phyloP scores from a whole-genome alignment of 192 early-diverging fungal species.

The Coemansia sp. region DNA sequence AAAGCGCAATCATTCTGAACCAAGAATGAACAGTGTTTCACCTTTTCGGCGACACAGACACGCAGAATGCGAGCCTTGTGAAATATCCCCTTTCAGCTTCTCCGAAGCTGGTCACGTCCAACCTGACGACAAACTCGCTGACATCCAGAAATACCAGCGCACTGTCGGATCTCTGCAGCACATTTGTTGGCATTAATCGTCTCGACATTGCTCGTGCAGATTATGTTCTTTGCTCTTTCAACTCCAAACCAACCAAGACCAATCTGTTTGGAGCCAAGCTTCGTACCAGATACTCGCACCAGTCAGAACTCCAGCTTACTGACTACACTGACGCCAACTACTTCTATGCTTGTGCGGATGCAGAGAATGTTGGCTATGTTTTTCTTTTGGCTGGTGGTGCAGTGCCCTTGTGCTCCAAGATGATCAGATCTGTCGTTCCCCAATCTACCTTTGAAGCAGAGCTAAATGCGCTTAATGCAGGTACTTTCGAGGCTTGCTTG shows the following conservation, averaged over 20 bases:
- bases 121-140: conserved; percentile 4
- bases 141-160: conserved; percentile 2
- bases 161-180: conserved; percentile 14
- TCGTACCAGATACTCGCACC: neutral
- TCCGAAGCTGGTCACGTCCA: neutral
- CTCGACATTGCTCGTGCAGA: neutral
- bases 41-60: neutral
- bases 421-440: conserved; percentile 10
- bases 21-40: conserved; percentile 2
- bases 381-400: conserved; percentile 12
- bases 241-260: neutral
- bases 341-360: neutral
- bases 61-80: conserved; percentile 2
- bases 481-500: conserved; percentile 7
- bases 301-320: neutral
- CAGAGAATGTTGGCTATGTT: conserved; percentile 3
- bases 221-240: neutral
- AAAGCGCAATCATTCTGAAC: neutral
- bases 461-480: conserved; percentile 13
- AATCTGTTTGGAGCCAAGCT: neutral
- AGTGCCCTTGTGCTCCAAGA: conserved; percentile 15
- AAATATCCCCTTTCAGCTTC: neutral
- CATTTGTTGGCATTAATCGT: neutral
- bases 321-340: neutral
- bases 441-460: conserved; percentile 15